A percentile compares a stretch with the other conserved stretches of the same genome.
phyloP scores from a whole-genome alignment of 192 early-diverging fungal genomes.

The Gamsiella multidivaricata region DNA sequence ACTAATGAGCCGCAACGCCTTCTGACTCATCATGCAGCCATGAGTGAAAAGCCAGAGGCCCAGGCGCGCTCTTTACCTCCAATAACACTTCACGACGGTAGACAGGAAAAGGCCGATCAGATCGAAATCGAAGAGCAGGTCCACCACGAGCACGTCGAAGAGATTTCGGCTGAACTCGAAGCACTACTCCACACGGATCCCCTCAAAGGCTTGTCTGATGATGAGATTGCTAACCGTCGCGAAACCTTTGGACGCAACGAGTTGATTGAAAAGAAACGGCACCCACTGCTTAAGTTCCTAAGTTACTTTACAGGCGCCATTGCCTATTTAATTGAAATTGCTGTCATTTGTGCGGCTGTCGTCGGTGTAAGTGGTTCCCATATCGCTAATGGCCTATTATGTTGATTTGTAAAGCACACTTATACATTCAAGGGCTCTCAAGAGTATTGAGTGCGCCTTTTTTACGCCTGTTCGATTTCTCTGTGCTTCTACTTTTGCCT shows the following conservation, averaged over 20 bases:
- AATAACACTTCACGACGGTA: neutral
- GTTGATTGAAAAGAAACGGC: constrained; percentile 82
- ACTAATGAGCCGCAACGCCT: too few species aligned
- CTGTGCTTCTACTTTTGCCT: too few species aligned
- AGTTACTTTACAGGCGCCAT: constrained; percentile 86
- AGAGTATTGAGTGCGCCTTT: too few species aligned
- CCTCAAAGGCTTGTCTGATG: constrained; percentile 74
- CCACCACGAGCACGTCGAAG: constrained; percentile 78
- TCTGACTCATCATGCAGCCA: too few species aligned
- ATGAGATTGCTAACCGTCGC: constrained; percentile 74
- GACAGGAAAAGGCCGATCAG: constrained; percentile 58
- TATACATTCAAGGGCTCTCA: too few species aligned
- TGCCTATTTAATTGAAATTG: constrained; percentile 89
- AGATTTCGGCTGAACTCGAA: constrained; percentile 83
- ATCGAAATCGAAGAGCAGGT: constrained; percentile 75
- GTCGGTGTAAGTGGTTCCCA: constrained; percentile 63
- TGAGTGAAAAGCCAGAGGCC: constrained; percentile 38
- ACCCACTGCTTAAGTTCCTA: constrained; percentile 85
- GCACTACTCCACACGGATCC: constrained; percentile 84
- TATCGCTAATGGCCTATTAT: too few species aligned
- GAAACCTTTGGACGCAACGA: constrained; percentile 84
- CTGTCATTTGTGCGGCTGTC: constrained; percentile 78
- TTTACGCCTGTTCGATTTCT: too few species aligned
- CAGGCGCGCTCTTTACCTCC: constrained; percentile 12
- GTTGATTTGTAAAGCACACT: too few species aligned